A percentile compares a stretch with the other conserved stretches of the same genome.
Conservation (phyloP, 257 asterid species). For the Handroanthus guayacan region DNA sequence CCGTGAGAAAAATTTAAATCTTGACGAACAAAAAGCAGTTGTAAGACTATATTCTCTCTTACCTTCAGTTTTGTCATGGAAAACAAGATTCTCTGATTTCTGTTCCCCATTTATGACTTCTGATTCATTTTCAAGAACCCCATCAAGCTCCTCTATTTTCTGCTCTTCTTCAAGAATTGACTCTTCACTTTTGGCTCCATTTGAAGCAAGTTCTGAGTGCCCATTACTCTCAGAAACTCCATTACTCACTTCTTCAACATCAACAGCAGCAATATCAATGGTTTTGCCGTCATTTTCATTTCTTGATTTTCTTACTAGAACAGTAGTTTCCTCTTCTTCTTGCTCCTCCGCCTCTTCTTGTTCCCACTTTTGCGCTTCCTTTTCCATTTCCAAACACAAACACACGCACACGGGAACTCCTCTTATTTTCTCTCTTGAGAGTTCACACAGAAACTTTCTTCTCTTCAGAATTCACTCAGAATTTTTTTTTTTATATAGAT, state of each 20-base stretch:
- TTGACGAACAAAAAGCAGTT: constrained; percentile 27
- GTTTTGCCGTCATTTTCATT: constrained; percentile 25
- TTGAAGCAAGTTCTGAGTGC: constrained; percentile 29
- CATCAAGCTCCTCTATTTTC: constrained; percentile 34
- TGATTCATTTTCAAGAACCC: constrained; percentile 40
- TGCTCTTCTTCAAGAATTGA: constrained; percentile 38
- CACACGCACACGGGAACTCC: neutral
- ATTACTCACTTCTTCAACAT: constrained; percentile 30
- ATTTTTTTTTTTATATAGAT: neutral
- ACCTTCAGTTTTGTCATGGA: constrained; percentile 68
- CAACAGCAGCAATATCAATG: constrained; percentile 7
- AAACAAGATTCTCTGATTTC: constrained; percentile 51
- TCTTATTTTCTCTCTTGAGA: neutral
- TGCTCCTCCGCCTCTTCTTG: constrained; percentile 45
- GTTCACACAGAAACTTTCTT: neutral
- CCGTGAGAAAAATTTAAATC: constrained; percentile 11
- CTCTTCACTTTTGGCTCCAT: constrained; percentile 43
- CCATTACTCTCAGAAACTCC: constrained; percentile 43
- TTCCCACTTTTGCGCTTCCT: constrained; percentile 53
- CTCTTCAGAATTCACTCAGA: neutral
- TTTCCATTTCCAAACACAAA: constrained; percentile 52
- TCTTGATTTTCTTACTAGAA: constrained; percentile 53
- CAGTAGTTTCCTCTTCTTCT: constrained; percentile 46
- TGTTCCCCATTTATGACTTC: constrained; percentile 41
- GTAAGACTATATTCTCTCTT: neutral